Base-by-base conservation (phyloP, 768 basidiomycete species). In the Podaxis rugospora region DNA sequence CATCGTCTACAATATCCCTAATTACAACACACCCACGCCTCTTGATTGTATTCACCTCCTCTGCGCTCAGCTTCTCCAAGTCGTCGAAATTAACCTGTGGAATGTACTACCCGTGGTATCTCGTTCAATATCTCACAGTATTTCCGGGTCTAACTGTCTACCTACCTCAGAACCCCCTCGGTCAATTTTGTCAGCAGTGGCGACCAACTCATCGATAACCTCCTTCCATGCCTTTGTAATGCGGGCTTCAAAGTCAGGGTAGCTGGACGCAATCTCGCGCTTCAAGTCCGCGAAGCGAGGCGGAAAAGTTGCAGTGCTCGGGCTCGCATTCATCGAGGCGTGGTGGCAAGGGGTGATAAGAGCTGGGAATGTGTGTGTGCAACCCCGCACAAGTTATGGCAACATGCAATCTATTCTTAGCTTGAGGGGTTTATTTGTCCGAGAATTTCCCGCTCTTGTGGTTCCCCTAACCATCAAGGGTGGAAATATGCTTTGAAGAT, bases 31-130 rank as follows among this genome's bases (percentile, higher is more conserved):
- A 80, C 16, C 89, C 88, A 59, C 75, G 76, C 47, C 79, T 72
- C 66, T 75, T 83, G 63, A 90, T 83, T 55, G 68, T 74, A 2
- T 77, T 76, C 5, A 87, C 61, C 35, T 80, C 72, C 18, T 83
- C 81, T 0, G 67, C 58, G 47, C 75, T 72, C 44, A 90, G 70
- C 21, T 68, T 78, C 4, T 76, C 68, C 14, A 90, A 72, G 49
- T 87, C 80, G 3, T 76, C 66, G 67, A 88, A 87, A 16, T 81
- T 74, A 50, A 90, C 80, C 70, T 85, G 83, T 3, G 88, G 87
- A 40, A 90, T 77, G 64, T 78, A 82, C 87, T 89, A n/a, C 16
- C 57, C n/a, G 13, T 13, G 28, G 18, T n/a, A 32, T 47, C 37
- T 10, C 40, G 23, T 5, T 53, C 27, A 9, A 23, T 40, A 21